Base-by-base conservation (phyloP, 202 grass and related monocot species). In the Setaria italica region DNA sequence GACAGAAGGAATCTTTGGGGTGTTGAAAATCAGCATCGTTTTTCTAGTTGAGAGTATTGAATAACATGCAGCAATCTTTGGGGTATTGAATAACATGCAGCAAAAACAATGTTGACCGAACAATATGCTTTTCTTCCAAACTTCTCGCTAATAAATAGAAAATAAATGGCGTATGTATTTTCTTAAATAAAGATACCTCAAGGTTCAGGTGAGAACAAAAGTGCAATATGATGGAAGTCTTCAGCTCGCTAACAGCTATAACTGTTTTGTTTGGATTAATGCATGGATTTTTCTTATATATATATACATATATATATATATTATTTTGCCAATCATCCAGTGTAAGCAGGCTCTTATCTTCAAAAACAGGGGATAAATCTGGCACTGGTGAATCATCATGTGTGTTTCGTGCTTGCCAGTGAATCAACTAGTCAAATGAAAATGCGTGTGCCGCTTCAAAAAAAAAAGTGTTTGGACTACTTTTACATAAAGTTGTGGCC, bases 1-100 rank as follows among this genome's bases (percentile, higher is more conserved):
- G 29, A n/a, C 15, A 42, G 49, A 57, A 46, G n/a, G 58, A 7
- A 82, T 86, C 41, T 86, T 76, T 72, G 20, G 30, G 79, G 15
- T 12, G 35, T 21, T 72, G 55, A 66, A 86, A 20, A 55, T 81
- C 5, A 37, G 60, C 29, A 39, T 39, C 17, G 1, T 45, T 45
- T 43, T 14, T 4, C 11, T 9, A 29, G 8, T 15, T 21, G 37
- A 58, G 41, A n/a, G 25, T 25, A 25, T 47, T 67, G 39, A 58
- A 11, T 57, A 84, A 65, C 13, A 42, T 30, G 12, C 1, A 64
- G 50, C 10, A 32, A 53, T 11, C 25, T 25, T 25, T 25, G 25
- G 25, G 25, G 25, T 25, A 25, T 47, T 67, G 39, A 58, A 11
- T 57, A 84, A 65, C 13, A 42, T 30, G 12, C 1, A 64, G 50